phyloP scores from a whole-genome alignment of 108 stramenopile species.

The Mediolabrus comicus region DNA sequence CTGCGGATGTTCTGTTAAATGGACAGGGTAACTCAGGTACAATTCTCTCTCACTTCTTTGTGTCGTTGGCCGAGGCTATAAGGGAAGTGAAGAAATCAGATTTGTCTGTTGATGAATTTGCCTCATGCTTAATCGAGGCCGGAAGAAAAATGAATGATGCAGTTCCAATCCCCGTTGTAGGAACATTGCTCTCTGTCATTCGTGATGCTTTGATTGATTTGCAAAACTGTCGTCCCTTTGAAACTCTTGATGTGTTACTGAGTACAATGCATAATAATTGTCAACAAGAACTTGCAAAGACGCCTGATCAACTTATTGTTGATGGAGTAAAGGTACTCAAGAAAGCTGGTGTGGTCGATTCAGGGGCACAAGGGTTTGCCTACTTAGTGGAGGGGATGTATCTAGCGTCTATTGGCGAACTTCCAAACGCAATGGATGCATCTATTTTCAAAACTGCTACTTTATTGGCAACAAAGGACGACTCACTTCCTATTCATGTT shows the following conservation, averaged over 20 bases:
- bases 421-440: conserved; percentile 24
- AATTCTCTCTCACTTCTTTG: conserved; percentile 25
- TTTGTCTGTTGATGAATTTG: conserved; percentile 29
- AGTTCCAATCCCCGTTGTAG: conserved; percentile 16
- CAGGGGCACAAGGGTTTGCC: conserved; percentile 39
- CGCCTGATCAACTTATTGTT: conserved; percentile 35
- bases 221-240: conserved; percentile 5
- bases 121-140: background rate
- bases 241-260: conserved; percentile 22
- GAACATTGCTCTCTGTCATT: conserved; percentile 27
- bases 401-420: conserved; percentile 15
- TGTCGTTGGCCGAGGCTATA: conserved; percentile 26
- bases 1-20: conserved; percentile 39
- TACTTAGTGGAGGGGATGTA: conserved; percentile 37
- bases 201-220: conserved; percentile 27
- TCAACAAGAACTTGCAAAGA: conserved; percentile 14
- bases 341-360: conserved; percentile 46
- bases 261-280: conserved; percentile 10
- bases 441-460: conserved; percentile 20
- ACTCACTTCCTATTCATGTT: background rate
- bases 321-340: conserved; percentile 44
- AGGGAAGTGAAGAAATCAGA: conserved; percentile 1
- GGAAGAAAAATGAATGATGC: conserved; percentile 22
- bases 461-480: background rate
- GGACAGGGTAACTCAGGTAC: conserved; percentile 45